A percentile compares a stretch with the other conserved stretches of the same genome.
These are phyloP conservation scores for Pseudopithomyces maydicus DNA, from an alignment of 2,329 filamentous ascomycete genomes.

Conservation along the genomic window DNA sequence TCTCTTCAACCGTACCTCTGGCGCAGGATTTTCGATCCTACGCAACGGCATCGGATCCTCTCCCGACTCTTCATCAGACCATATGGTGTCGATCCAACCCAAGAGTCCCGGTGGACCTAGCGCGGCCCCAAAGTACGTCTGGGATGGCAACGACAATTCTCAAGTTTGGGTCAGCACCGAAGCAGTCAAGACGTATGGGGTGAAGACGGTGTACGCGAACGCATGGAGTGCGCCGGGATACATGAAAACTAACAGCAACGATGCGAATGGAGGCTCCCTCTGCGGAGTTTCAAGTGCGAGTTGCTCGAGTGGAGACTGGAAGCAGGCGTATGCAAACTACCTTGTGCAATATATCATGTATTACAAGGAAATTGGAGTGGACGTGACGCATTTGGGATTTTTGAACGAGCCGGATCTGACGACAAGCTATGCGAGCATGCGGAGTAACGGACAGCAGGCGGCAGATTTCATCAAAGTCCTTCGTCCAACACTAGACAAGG, in stretches of 20 bases:
- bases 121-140: constrained; percentile 31
- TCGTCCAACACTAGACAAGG: constrained; percentile 43
- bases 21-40: constrained; percentile 53
- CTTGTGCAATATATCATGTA: constrained; percentile 54
- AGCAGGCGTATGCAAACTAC: constrained; percentile 55
- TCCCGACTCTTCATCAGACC: constrained; percentile 50
- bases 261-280: constrained; percentile 52
- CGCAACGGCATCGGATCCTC: constrained; percentile 54
- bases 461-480: constrained; percentile 58
- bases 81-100: constrained; percentile 37
- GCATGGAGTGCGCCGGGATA: constrained; percentile 58
- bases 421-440: constrained; percentile 47
- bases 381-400: constrained; percentile 50
- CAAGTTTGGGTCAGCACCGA: constrained; percentile 61
- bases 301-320: constrained; percentile 54
- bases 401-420: constrained; percentile 53
- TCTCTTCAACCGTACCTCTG: constrained; percentile 53
- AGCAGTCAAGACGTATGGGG: constrained; percentile 49
- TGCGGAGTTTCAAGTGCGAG: constrained; percentile 51
- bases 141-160: constrained; percentile 42
- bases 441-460: constrained; percentile 53
- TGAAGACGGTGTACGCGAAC: constrained; percentile 55
- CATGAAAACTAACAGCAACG: constrained; percentile 58
- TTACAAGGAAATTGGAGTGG: constrained; percentile 49
- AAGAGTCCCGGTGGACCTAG: constrained; percentile 30